Evolutionary conservation across 163 green algal species (phyloP), one percentile per base, ranked within the genome.

Genomic region (Scenedesmus sp.): DNA sequence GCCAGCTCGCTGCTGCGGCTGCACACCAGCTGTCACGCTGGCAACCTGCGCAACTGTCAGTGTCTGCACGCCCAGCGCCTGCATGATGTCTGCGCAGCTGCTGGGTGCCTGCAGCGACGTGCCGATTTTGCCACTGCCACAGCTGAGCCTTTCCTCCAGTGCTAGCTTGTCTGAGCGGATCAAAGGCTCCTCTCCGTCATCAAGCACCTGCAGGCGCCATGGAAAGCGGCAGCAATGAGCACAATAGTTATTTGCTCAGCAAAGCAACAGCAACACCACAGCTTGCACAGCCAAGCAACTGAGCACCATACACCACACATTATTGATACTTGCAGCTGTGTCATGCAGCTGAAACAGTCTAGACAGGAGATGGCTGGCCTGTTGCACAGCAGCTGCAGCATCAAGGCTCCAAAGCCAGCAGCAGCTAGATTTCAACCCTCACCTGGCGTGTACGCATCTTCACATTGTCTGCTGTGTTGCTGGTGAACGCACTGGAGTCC

Each of bases 41-140:
- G 73, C 79, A 65, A 95, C 88, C 79, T 95, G 92, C n/a, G 94
- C 92, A 18, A 89, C 72, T 7, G 73, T 90, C 70, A 95, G 94
- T 22, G 59, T 92, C 91, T 96, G 94, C 33, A 95, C 92, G 35
- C 90, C 92, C 49, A 96, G 91, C 44, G 85, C 91, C 86, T 94
- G 90, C 33, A 95, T 86, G 46, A 96, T 87, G 73, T 95, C 90
- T 49, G 89, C 88, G 7, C 90, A 90, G 56, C 61, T 88, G 65
- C 44, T 30, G 4, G 37, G 10, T 33, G 16, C 35, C n/a, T 83
- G 44, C 18, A 89, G 20, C 24, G 68, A 37, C n/a, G 88, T 89
- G 37, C 88, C 70, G 16, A 92, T 92, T 61, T 56, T 88, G 51
- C 56, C 53, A 43, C 87, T 81, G 49, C 86, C 61, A 49, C 65